These are phyloP conservation scores for Talaromyces marneffei DNA, from an alignment of 2,329 filamentous ascomycete genomes.

Conservation along the genomic window DNA sequence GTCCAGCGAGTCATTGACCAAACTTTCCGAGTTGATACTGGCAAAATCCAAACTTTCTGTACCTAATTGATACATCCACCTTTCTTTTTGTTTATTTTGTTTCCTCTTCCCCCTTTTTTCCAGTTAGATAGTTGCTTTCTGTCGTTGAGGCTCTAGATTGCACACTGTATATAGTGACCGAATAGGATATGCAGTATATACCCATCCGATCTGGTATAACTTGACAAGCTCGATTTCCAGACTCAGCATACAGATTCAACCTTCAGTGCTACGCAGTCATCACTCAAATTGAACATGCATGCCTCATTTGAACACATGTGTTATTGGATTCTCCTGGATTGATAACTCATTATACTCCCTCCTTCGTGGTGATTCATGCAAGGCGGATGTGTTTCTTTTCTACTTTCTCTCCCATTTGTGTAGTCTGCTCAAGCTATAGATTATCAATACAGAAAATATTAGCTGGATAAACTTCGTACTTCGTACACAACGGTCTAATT, in stretches of 20 bases:
- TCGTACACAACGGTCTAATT: background rate
- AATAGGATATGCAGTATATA: background rate
- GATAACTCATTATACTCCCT: too few species aligned
- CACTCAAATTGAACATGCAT: too few species aligned
- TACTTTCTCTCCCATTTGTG: background rate
- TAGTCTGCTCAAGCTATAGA: too few species aligned
- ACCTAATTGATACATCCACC: background rate
- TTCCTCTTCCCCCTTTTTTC: background rate
- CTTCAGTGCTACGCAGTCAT: too few species aligned
- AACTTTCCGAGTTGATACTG: conserved; percentile 5
- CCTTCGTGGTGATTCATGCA: too few species aligned
- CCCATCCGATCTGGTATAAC: background rate
- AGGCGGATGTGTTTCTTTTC: background rate
- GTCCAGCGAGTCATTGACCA: conserved; percentile 8
- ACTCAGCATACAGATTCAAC: too few species aligned
- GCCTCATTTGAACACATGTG: too few species aligned
- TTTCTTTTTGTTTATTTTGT: background rate
- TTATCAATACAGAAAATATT: background rate
- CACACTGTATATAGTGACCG: background rate
- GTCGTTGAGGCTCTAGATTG: background rate
- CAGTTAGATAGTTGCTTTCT: background rate
- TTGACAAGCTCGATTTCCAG: background rate
- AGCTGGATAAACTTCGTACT: too few species aligned
- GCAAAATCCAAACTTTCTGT: conserved; percentile 7
- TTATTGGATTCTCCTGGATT: too few species aligned